Evolutionary conservation across 2,329 filamentous ascomycete species (phyloP).

Genomic region (Aspergillus japonicus): DNA sequence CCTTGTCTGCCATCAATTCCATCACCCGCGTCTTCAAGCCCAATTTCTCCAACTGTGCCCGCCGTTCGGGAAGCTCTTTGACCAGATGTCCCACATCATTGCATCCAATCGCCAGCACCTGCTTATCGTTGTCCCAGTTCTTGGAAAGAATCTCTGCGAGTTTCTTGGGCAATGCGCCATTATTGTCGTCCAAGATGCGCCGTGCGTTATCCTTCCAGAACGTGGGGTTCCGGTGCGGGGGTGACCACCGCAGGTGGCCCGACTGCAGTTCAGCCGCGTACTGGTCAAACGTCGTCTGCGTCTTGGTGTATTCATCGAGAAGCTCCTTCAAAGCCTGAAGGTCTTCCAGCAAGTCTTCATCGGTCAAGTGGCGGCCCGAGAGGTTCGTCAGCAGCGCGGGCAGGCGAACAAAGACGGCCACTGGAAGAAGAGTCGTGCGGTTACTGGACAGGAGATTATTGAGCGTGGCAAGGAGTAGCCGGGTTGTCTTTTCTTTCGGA

Average conservation of each 20-base stretch:
- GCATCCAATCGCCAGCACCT: constrained; percentile 86
- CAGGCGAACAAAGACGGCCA: constrained; percentile 80
- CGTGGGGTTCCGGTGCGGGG: constrained; percentile 77
- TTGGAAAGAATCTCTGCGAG: constrained; percentile 82
- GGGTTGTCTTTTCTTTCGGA: constrained; percentile 96
- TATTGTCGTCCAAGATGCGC: constrained; percentile 79
- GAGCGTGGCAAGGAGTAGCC: constrained; percentile 83
- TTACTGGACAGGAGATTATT: constrained; percentile 79
- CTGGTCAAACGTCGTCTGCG: constrained; percentile 65
- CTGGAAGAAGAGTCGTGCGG: constrained; percentile 69
- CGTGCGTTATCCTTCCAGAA: constrained; percentile 94
- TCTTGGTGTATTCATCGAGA: constrained; percentile 79
- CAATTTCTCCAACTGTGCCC: constrained; percentile 74
- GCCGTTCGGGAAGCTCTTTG: constrained; percentile 82
- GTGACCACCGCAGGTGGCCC: constrained; percentile 88
- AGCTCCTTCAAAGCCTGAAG: constrained; percentile 57
- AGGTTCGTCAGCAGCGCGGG: constrained; percentile 62
- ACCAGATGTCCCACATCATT: constrained; percentile 89
- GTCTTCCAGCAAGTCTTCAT: constrained; percentile 51
- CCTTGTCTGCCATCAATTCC: constrained; percentile 87
- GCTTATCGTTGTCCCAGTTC: constrained; percentile 79
- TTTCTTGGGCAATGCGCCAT: constrained; percentile 74
- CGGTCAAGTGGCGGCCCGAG: constrained; percentile 51
- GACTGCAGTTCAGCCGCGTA: constrained; percentile 80
- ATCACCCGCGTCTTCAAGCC: constrained; percentile 85